phyloP scores from a whole-genome alignment of 2,329 filamentous ascomycete genomes.

The Phyllosticta citribraziliensis region DNA sequence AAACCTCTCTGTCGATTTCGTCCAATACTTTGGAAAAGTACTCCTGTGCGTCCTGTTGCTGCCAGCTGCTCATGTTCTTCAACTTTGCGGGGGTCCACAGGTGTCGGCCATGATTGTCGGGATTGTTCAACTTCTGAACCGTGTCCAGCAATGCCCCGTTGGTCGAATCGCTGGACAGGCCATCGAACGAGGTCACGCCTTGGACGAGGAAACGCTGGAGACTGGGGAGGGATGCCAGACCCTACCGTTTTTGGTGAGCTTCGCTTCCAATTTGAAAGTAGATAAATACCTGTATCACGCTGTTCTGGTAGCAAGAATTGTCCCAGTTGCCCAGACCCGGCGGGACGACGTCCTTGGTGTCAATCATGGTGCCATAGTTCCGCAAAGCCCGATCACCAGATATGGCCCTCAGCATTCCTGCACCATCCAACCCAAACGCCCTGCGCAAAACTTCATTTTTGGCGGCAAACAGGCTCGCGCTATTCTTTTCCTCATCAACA shows the following conservation, averaged over 20 bases:
- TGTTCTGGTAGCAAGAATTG: constrained; percentile 98
- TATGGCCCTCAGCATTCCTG: constrained; percentile 27
- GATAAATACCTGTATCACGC: constrained; percentile 63
- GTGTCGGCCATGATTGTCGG: constrained; percentile 60
- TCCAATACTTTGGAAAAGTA: constrained; percentile 88
- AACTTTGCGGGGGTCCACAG: constrained; percentile 74
- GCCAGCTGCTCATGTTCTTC: constrained; percentile 89
- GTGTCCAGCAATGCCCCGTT: constrained; percentile 52
- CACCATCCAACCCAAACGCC: constrained; percentile 30
- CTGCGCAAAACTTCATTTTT: constrained; percentile 28
- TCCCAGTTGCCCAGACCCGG: constrained; percentile 78
- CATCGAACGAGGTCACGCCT: constrained; percentile 22
- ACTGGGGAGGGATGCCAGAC: constrained; percentile 61
- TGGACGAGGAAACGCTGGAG: constrained; percentile 54
- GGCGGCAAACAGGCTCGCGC: constrained; percentile 13
- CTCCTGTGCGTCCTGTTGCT: constrained; percentile 96
- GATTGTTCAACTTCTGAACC: constrained; percentile 59
- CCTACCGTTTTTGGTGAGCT: constrained; percentile 18
- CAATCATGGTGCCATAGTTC: constrained; percentile 16
- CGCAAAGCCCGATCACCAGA: constrained; percentile 27
- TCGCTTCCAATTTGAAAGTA: neutral
- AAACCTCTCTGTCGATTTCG: constrained; percentile 70
- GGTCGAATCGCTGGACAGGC: constrained; percentile 34
- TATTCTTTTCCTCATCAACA: constrained; percentile 13
- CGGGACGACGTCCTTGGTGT: constrained; percentile 25